phyloP scores from a whole-genome alignment of 2,329 filamentous ascomycete genomes.

The Colletotrichum melonis region DNA sequence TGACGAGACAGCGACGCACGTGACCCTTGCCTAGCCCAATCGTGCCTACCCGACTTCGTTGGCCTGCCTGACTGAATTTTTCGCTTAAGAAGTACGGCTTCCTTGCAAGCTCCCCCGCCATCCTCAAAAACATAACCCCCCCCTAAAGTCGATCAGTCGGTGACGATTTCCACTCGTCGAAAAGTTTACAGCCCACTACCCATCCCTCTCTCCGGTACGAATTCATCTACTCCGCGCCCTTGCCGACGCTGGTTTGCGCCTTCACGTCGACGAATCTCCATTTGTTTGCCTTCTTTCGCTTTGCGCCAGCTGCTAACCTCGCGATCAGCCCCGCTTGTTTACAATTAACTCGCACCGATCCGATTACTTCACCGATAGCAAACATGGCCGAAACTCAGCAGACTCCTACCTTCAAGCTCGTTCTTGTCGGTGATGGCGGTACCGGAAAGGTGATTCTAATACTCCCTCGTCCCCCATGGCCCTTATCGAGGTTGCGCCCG shows the following conservation, averaged over 20 bases:
- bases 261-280: slow-evolving; percentile 28
- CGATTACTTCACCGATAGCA: slow-evolving; percentile 41
- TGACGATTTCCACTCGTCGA: slow-evolving; percentile 49
- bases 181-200: slow-evolving; percentile 25
- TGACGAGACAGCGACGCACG: slow-evolving; percentile 33
- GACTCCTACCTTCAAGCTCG: slow-evolving; percentile 96
- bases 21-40: slow-evolving; percentile 33
- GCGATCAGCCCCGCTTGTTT: slow-evolving; percentile 56
- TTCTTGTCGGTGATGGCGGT: slow-evolving; percentile 98
- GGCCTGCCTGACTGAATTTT: slow-evolving; percentile 53
- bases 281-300: neutral
- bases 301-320: slow-evolving; percentile 33
- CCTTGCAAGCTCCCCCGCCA: slow-evolving; percentile 54
- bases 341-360: slow-evolving; percentile 49
- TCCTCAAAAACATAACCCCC: slow-evolving; percentile 51
- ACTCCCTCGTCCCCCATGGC: neutral
- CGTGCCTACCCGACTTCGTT: slow-evolving; percentile 35
- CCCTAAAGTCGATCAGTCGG: slow-evolving; percentile 50
- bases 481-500: neutral
- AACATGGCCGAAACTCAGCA: slow-evolving; percentile 74
- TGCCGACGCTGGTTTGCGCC: slow-evolving; percentile 31
- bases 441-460: slow-evolving; percentile 85
- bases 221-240: neutral
- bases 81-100: slow-evolving; percentile 47
- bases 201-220: slow-evolving; percentile 17